A percentile compares a stretch with the other conserved stretches of the same genome.
Evolutionary conservation across 768 basidiomycete species (phyloP).

Genomic region (Paxillus rubicundulus): DNA sequence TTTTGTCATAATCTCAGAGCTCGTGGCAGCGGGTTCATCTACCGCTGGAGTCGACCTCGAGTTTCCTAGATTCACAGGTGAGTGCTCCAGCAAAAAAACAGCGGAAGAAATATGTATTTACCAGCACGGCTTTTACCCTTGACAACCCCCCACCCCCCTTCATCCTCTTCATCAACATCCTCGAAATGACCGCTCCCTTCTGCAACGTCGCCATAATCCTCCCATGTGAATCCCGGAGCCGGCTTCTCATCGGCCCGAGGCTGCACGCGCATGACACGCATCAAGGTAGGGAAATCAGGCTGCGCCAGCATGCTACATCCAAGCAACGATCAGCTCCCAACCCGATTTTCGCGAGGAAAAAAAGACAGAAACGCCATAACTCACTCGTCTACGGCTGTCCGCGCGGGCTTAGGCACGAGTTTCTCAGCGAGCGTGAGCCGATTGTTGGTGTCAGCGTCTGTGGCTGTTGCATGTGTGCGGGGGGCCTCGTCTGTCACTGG

Average conservation of each 20-base stretch:
- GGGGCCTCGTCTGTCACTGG: constrained; percentile 12
- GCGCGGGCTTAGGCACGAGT: constrained; percentile 59
- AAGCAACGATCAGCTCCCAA: constrained; percentile 5
- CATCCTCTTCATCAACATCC: constrained; percentile 70
- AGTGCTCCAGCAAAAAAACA: not conserved
- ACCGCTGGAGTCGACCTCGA: constrained; percentile 11
- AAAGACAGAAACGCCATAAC: constrained; percentile 21
- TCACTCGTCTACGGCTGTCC: constrained; percentile 71
- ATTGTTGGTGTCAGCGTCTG: constrained; percentile 20
- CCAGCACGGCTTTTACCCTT: constrained; percentile 48
- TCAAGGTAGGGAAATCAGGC: constrained; percentile 49
- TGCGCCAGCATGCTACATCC: constrained; percentile 58
- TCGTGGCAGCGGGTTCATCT: constrained; percentile 23
- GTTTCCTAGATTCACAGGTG: constrained; percentile 13
- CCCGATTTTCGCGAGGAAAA: not conserved
- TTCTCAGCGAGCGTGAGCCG: constrained; percentile 56
- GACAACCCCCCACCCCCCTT: constrained; percentile 76
- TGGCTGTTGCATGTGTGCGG: constrained; percentile 36
- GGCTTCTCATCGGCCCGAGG: constrained; percentile 57
- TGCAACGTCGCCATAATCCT: constrained; percentile 70
- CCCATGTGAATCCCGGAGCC: constrained; percentile 69
- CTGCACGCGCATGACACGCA: constrained; percentile 70
- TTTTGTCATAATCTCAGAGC: constrained; percentile 55
- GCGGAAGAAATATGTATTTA: constrained; percentile 27
- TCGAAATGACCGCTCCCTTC: constrained; percentile 39